Evolutionary conservation across 495 filamentous ascomycete species (phyloP).

Genomic region (Penicillium macrosclerotiorum): DNA sequence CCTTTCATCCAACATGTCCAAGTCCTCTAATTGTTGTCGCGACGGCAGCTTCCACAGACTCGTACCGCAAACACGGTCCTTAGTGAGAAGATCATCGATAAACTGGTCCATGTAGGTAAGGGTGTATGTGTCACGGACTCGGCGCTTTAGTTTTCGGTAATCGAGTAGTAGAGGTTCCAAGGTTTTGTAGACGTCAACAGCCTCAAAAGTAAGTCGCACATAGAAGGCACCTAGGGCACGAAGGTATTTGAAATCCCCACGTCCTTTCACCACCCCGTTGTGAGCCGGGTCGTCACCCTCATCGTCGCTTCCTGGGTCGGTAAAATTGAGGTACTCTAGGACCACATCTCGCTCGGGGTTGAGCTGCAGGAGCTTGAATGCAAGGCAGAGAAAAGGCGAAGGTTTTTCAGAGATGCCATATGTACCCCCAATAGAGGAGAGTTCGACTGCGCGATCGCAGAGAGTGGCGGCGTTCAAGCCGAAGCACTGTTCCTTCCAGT

Average conservation of each 20-base stretch:
- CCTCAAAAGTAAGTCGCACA: constrained; percentile 80
- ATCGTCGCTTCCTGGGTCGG: constrained; percentile 37
- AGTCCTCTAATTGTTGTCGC: constrained; percentile 80
- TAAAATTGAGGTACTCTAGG: constrained; percentile 71
- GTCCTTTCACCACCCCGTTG: constrained; percentile 40
- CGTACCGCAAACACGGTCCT: constrained; percentile 87
- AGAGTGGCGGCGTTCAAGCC: constrained; percentile 87
- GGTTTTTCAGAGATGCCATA: constrained; percentile 80
- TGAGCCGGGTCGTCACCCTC: constrained; percentile 26
- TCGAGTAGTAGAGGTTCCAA: constrained; percentile 86
- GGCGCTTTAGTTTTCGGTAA: constrained; percentile 74
- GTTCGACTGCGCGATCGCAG: constrained; percentile 82
- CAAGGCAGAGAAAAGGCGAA: constrained; percentile 89
- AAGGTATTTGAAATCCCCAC: constrained; percentile 85
- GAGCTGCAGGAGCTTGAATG: constrained; percentile 91
- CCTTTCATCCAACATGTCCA: constrained; percentile 81
- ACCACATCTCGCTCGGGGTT: constrained; percentile 75
- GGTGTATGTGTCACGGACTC: constrained; percentile 64
- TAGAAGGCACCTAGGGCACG: constrained; percentile 89
- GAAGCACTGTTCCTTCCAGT: constrained; percentile 99
- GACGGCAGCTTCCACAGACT: constrained; percentile 89
- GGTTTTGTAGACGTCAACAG: constrained; percentile 73
- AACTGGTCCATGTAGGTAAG: constrained; percentile 91
- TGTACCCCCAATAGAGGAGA: constrained; percentile 81
- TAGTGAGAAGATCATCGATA: constrained; percentile 84